A percentile compares a stretch with the other conserved stretches of the same genome.
These are phyloP conservation scores for Claviceps arundinis DNA, from an alignment of 2,329 filamentous ascomycete species.

Conservation along the genomic window DNA sequence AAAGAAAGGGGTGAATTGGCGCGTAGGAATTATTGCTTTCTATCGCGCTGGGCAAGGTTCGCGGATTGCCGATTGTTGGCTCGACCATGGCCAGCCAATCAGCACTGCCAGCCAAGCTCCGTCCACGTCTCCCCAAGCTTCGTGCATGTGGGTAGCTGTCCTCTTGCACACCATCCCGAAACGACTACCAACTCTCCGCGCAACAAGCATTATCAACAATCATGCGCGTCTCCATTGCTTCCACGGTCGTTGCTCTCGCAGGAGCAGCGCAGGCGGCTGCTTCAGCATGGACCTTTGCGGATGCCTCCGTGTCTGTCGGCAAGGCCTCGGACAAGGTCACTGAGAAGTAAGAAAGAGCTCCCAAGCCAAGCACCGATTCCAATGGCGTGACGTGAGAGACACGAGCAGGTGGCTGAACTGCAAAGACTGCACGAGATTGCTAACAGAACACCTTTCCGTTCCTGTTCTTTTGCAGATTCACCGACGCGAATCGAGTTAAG, in stretches of 20 bases:
- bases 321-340: constrained; percentile 52
- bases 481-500: constrained; percentile 43
- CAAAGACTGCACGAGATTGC: no score
- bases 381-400: not conserved
- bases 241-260: constrained; percentile 32
- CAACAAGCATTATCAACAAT: constrained; percentile 6
- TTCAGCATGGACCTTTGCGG: constrained; percentile 59
- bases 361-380: not conserved
- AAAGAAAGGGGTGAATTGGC: no score
- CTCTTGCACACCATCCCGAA: constrained; percentile 10
- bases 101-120: constrained; percentile 10
- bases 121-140: not conserved
- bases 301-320: constrained; percentile 53
- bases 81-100: no score
- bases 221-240: constrained; percentile 26
- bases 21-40: no score
- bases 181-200: constrained; percentile 9
- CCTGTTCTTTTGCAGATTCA: constrained; percentile 33
- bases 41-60: no score
- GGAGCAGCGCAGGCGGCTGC: constrained; percentile 40
- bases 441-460: not conserved
- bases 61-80: no score
- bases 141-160: constrained; percentile 14
- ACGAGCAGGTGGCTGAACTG: no score
- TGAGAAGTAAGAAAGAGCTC: constrained; percentile 45